phyloP scores from a whole-genome alignment of 495 filamentous ascomycete species.

The Penicillium parvum region DNA sequence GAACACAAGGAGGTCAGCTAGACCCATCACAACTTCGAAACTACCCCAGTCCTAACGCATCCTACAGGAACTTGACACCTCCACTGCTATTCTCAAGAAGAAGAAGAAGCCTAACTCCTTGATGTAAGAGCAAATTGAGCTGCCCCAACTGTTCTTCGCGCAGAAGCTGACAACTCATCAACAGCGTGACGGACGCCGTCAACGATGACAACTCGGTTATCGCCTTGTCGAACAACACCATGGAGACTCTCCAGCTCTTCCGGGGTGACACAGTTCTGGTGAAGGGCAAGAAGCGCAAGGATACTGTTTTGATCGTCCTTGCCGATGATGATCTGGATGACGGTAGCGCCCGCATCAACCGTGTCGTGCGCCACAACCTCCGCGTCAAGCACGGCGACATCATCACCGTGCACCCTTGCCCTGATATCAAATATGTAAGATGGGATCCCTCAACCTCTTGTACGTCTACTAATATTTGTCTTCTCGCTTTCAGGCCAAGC shows the following conservation, averaged over 20 bases:
- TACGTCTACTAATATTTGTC: slow-evolving; percentile 8
- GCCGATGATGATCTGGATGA: slow-evolving; percentile 98
- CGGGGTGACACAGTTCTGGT: slow-evolving; percentile 96
- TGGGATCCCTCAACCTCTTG: neutral
- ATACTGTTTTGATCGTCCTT: slow-evolving; percentile 94
- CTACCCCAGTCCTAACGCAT: neutral
- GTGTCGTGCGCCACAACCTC: slow-evolving; percentile 95
- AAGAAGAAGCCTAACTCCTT: slow-evolving; percentile 99
- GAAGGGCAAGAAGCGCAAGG: slow-evolving; percentile 99
- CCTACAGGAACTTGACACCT: slow-evolving; percentile 75
- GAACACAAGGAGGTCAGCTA: slow-evolving; percentile 75
- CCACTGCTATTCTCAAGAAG: slow-evolving; percentile 98
- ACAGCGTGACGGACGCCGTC: slow-evolving; percentile 89
- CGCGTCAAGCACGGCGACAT: slow-evolving; percentile 98
- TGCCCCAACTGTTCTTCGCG: neutral
- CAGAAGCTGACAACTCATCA: slow-evolving; percentile 34
- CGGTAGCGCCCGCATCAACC: slow-evolving; percentile 92
- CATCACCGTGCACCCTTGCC: slow-evolving; percentile 95
- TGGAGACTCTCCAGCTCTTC: slow-evolving; percentile 97
- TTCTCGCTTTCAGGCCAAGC: slow-evolving; percentile 69
- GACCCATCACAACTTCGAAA: neutral
- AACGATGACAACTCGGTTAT: slow-evolving; percentile 99
- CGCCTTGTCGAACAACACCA: slow-evolving; percentile 95
- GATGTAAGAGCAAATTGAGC: slow-evolving; percentile 58
- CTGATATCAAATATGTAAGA: slow-evolving; percentile 98